phyloP scores from a whole-genome alignment of 805 yeast genomes.

The Cyberlindnera mycetangii region DNA sequence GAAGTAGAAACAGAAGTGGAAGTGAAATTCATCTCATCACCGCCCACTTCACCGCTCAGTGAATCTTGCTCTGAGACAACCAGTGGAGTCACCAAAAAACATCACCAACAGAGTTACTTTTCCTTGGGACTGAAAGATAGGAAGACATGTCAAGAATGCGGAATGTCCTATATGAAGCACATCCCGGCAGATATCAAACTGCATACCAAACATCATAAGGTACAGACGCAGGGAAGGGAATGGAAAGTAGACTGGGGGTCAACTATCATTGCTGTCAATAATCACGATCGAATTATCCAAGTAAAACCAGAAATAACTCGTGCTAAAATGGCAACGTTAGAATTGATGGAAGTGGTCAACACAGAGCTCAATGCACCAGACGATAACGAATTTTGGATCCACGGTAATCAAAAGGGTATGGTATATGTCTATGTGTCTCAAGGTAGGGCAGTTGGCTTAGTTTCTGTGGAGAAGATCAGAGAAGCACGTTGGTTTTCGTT shows the following conservation, averaged over 20 bases:
- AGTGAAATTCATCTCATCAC: constrained; percentile 9
- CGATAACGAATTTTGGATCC: constrained; percentile 40
- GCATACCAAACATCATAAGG: constrained; percentile 52
- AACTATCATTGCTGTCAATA: background rate
- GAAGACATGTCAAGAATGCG: constrained; percentile 46
- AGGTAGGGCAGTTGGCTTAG: constrained; percentile 50
- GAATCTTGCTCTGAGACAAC: background rate
- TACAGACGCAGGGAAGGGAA: constrained; percentile 41
- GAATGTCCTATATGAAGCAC: constrained; percentile 48
- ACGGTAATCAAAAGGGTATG: constrained; percentile 34
- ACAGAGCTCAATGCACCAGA: constrained; percentile 59
- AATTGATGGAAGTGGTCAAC: constrained; percentile 52
- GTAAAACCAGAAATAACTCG: constrained; percentile 31
- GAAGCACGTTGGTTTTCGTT: constrained; percentile 60
- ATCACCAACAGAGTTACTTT: constrained; percentile 15
- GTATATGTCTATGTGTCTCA: constrained; percentile 49
- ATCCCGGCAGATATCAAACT: constrained; percentile 39
- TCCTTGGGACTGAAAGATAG: constrained; percentile 19
- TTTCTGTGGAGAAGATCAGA: constrained; percentile 47
- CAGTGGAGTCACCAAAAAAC: background rate
- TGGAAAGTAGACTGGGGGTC: constrained; percentile 44
- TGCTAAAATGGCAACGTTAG: constrained; percentile 35
- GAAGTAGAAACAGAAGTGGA: background rate
- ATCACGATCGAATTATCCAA: constrained; percentile 33
- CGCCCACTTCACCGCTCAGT: constrained; percentile 13